A percentile compares a stretch with the other conserved stretches of the same genome.
Evolutionary conservation across 495 filamentous ascomycete species (phyloP).

Genomic region (Aspergillus panamensis): DNA sequence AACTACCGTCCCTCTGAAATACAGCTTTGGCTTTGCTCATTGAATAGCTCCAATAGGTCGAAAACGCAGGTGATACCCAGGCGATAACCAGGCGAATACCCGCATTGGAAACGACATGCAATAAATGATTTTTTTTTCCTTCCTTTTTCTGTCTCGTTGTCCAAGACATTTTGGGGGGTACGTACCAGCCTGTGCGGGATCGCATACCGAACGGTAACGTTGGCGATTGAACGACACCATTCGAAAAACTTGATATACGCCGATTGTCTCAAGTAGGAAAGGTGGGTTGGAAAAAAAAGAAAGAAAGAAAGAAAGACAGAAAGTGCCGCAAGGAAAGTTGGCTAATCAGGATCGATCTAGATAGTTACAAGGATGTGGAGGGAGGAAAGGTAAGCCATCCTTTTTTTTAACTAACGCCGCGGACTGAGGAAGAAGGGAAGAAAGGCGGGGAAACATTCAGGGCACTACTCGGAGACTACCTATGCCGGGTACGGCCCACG

Average conservation of each 20-base stretch:
- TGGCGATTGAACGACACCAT: constrained; percentile 32
- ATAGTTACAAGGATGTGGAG: neutral
- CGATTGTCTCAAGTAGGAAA: constrained; percentile 2
- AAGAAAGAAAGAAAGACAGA: neutral
- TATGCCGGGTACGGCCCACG: neutral
- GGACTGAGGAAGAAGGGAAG: neutral
- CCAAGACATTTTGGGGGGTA: neutral
- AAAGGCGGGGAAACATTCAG: constrained; percentile 1
- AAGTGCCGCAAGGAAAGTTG: too few relatives aligned
- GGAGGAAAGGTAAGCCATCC: neutral
- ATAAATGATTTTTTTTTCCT: neutral
- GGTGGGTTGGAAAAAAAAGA: neutral
- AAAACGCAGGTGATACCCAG: neutral
- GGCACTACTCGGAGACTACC: neutral
- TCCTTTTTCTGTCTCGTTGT: neutral
- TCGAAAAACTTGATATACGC: constrained; percentile 14
- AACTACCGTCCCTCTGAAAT: neutral
- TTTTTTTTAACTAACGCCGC: neutral
- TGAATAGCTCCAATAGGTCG: neutral
- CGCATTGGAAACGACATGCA: neutral
- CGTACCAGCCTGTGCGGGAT: constrained; percentile 52
- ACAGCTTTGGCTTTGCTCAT: neutral
- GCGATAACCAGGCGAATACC: neutral
- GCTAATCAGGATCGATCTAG: neutral
- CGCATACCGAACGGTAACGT: constrained; percentile 43